Base-by-base conservation (phyloP, 257 asterid genomes). In the Striga asiatica region DNA sequence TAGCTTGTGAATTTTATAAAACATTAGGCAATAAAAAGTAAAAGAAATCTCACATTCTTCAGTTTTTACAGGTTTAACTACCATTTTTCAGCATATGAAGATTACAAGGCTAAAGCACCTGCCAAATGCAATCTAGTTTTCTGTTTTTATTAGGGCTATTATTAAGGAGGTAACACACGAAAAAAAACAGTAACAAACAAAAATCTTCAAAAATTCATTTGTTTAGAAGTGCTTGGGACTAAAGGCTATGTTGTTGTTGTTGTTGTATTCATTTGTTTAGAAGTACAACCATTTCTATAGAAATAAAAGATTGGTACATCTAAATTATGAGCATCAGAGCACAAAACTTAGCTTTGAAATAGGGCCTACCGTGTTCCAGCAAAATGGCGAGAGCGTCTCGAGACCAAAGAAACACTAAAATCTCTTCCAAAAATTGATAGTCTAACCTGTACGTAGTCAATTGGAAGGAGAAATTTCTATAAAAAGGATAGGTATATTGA, bases 321-420 rank as follows among this genome's bases (percentile, higher is more conserved):
- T 17, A 11, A 19, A 37, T 17, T 37, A 46, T 58, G 50, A 47
- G 22, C 27, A 25, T 38, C 25, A 58, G 6, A 29, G 27, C 54
- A 37, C 23, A 51, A 45, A 55, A 6, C 46, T 12, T 21, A 47
- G 42, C 54, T 61, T 39, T 56, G 10, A 63, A 50, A 43, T 7
- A 53, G 29, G 55, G 39, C 69, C 45, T 78, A 92, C 98, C 98
- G 98, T 58, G 98, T 92, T 58, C 98, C 98, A 32, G 98, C 98
- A 81, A 92, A 92, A 72, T 92, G 98, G 62, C 98, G 94, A 65
- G 98, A 92, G 54, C 98, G 95, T 64, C 98, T 88, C 62, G 98
- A 84, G 71, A 88, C 47, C 69, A 92, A 70, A 71, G 95, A 62
- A 56, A 82, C 91, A 61, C 88, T 78, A 66, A 92, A 88, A 71